Conservation (phyloP, 345 rosid species). For the Alliaria petiolata region DNA sequence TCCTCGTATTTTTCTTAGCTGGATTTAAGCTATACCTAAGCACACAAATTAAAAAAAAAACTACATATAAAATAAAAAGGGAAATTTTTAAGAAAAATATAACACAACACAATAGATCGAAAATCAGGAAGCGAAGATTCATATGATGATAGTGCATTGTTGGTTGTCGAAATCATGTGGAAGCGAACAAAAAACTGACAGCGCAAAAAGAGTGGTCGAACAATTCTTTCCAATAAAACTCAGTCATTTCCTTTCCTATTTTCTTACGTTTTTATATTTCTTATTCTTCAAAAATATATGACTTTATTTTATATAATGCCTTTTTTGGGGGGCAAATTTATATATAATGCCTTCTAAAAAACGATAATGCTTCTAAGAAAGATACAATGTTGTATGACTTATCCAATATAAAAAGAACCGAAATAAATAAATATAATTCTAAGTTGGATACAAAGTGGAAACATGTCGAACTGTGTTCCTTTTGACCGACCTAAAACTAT, state of each 20-base stretch:
- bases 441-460: constrained; percentile 23
- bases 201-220: constrained; percentile 33
- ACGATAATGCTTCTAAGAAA: too few relatives aligned
- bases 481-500: constrained; percentile 26
- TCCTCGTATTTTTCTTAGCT: too few relatives aligned
- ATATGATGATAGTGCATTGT: constrained; percentile 20
- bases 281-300: neutral
- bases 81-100: too few relatives aligned
- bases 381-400: neutral
- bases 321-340: too few relatives aligned
- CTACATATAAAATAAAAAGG: too few relatives aligned
- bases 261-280: neutral
- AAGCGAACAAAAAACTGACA: constrained; percentile 28
- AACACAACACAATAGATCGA: too few relatives aligned
- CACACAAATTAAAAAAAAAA: too few relatives aligned
- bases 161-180: constrained; percentile 33
- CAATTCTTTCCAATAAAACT: constrained; percentile 26
- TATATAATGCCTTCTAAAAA: neutral
- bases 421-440: neutral
- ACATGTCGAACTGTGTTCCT: constrained; percentile 33
- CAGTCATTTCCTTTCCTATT: neutral
- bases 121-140: constrained; percentile 25
- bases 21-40: too few relatives aligned
- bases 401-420: constrained; percentile 4
- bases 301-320: neutral